Evolutionary conservation across 192 early-diverging fungal species (phyloP).

Genomic region (Gorgonomyces haynaldii): DNA sequence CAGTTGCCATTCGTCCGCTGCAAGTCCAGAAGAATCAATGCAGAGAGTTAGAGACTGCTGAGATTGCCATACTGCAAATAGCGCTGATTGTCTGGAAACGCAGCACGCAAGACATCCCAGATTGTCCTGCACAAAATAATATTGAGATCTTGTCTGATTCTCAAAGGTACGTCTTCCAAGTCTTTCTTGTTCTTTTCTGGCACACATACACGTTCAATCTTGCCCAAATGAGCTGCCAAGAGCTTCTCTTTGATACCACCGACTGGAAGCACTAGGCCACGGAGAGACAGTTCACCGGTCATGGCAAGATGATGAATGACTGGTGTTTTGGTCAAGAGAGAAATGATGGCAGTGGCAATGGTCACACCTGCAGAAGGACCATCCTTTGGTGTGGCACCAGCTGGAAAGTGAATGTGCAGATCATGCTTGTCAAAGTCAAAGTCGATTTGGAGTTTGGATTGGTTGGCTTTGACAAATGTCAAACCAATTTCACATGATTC

Average conservation of each 20-base stretch:
- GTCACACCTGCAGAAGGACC: slow-evolving; percentile 62
- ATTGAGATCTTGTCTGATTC: slow-evolving; percentile 55
- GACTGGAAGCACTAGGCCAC: slow-evolving; percentile 69
- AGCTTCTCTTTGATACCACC: slow-evolving; percentile 85
- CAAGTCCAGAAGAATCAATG: too few species aligned
- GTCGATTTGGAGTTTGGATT: slow-evolving; percentile 42
- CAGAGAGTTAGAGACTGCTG: too few species aligned
- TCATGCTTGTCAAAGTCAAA: slow-evolving; percentile 40
- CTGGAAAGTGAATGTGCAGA: slow-evolving; percentile 83
- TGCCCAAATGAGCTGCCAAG: slow-evolving; percentile 66
- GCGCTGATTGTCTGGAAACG: too few species aligned
- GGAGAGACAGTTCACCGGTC: slow-evolving; percentile 80
- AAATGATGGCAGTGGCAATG: slow-evolving; percentile 67
- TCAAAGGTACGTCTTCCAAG: slow-evolving; percentile 56
- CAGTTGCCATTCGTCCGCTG: too few species aligned
- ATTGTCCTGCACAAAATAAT: slow-evolving; percentile 56
- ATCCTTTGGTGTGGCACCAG: slow-evolving; percentile 72
- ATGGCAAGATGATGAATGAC: slow-evolving; percentile 54
- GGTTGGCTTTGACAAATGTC: slow-evolving; percentile 68
- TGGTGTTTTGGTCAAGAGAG: slow-evolving; percentile 48
- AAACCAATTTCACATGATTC: slow-evolving; percentile 68
- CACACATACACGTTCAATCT: slow-evolving; percentile 62
- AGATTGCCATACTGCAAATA: too few species aligned
- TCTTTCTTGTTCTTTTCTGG: slow-evolving; percentile 63
- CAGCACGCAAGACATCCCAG: slow-evolving; percentile 45